phyloP scores from a whole-genome alignment of 1,284 basidiomycete genomes.

The Boletus sp. region DNA sequence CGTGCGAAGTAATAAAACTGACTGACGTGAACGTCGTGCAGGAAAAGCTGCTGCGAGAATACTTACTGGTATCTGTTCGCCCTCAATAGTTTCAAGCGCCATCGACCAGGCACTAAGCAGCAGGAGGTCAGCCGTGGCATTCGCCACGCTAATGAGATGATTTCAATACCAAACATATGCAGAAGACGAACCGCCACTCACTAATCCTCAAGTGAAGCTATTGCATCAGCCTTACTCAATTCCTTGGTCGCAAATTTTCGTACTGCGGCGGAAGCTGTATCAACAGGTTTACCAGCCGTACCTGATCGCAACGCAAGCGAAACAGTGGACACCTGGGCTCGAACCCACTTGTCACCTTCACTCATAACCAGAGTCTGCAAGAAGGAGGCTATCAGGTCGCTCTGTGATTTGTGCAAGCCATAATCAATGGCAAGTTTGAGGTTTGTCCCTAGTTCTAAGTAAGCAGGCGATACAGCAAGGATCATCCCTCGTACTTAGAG shows the following conservation, averaged over 20 bases:
- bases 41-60: not conserved
- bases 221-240: conserved; percentile 68
- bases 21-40: conserved; percentile 8
- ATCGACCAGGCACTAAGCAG: conserved; percentile 72
- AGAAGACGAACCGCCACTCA: conserved; percentile 36
- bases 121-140: conserved; percentile 72
- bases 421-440: conserved; percentile 81
- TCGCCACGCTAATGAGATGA: conserved; percentile 54
- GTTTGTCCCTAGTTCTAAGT: conserved; percentile 55
- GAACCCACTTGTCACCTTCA: conserved; percentile 79
- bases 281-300: conserved; percentile 62
- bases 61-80: conserved; percentile 61
- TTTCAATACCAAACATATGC: not conserved
- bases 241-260: conserved; percentile 74
- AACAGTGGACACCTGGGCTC: conserved; percentile 53
- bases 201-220: conserved; percentile 81
- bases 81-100: conserved; percentile 48
- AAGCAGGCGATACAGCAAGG: conserved; percentile 6
- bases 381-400: conserved; percentile 76
- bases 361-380: conserved; percentile 83
- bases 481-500: conserved; percentile 53
- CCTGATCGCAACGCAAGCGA: conserved; percentile 60
- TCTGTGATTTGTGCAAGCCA: conserved; percentile 71
- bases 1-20: conserved; percentile 78
- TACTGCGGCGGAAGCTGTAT: conserved; percentile 60